Conservation (phyloP, 108 stramenopile genomes). For the Nannochloropsis gaditana region DNA sequence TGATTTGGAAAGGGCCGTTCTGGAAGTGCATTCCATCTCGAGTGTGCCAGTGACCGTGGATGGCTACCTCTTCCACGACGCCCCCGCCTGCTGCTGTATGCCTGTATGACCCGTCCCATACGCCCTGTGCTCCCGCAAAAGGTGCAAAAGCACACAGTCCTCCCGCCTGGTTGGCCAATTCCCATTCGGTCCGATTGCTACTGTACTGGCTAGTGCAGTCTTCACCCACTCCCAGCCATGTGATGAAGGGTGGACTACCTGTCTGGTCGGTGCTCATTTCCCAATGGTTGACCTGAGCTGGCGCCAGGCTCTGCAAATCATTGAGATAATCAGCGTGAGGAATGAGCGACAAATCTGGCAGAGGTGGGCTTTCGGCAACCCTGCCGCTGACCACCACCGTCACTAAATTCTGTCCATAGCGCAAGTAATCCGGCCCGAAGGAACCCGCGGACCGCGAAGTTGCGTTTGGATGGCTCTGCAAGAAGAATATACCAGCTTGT, state of each 20-base stretch:
- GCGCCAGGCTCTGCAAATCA: neutral
- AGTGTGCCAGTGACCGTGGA: constrained; percentile 1
- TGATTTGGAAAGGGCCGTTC: constrained; percentile 5
- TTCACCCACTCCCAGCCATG: neutral
- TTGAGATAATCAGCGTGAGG: constrained; percentile 6
- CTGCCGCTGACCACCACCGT: constrained; percentile 17
- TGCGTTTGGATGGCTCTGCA: neutral
- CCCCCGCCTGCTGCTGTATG: constrained; percentile 1
- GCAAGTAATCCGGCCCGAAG: neutral
- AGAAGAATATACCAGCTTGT: neutral
- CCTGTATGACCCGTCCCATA: constrained; percentile 5
- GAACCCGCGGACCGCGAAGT: neutral
- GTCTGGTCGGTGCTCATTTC: neutral
- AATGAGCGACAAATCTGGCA: neutral
- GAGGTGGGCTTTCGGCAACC: neutral
- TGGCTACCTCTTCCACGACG: neutral
- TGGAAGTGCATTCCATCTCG: neutral
- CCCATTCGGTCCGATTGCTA: neutral
- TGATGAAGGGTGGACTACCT: neutral
- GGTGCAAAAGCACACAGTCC: neutral
- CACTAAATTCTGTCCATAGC: neutral
- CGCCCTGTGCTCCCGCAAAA: neutral
- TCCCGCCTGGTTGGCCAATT: neutral
- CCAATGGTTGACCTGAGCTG: neutral
- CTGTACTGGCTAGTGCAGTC: neutral